phyloP scores from a whole-genome alignment of 106 monocot genomes.

The Dioscorea alata region DNA sequence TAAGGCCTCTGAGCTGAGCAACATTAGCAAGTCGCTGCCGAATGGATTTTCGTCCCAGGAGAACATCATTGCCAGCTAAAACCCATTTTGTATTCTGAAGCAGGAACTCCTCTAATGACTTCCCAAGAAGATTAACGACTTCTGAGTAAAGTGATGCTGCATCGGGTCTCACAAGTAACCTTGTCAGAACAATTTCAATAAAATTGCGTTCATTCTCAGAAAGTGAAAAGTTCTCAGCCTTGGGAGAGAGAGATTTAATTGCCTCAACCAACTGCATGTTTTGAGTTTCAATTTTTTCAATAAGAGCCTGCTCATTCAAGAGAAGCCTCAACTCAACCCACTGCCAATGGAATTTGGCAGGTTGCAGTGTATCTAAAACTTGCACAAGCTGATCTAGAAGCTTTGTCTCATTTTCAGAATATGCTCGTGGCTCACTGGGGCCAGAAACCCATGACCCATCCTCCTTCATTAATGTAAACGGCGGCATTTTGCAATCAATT shows the following conservation, averaged over 20 bases:
- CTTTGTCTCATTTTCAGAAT: constrained; percentile 58
- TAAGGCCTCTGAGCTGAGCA: constrained; percentile 58
- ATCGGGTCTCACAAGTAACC: constrained; percentile 91
- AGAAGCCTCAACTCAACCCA: constrained; percentile 95
- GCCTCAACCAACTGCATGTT: constrained; percentile 82
- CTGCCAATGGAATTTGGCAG: constrained; percentile 99
- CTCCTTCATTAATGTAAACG: constrained; percentile 43
- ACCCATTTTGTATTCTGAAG: constrained; percentile 85
- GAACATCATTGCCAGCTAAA: constrained; percentile 80
- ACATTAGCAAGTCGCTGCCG: constrained; percentile 76
- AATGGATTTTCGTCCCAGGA: constrained; percentile 86
- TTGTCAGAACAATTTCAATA: constrained; percentile 77
- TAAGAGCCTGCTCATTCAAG: constrained; percentile 85
- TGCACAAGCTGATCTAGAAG: constrained; percentile 75
- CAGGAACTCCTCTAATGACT: constrained; percentile 76
- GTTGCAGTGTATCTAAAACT: constrained; percentile 84
- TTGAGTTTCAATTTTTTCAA: constrained; percentile 68
- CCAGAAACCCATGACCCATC: constrained; percentile 65
- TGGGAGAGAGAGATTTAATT: constrained; percentile 69
- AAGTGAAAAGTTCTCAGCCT: constrained; percentile 57
- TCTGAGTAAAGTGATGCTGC: constrained; percentile 95
- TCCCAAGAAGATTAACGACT: constrained; percentile 84
- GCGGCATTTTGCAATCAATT: constrained; percentile 80
- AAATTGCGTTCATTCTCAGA: constrained; percentile 89
- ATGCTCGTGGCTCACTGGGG: constrained; percentile 31